Evolutionary conservation across 352 stramenopile genomes (phyloP), one percentile per base, ranked within the genome.

Genomic region (Phytophthora cactorum): DNA sequence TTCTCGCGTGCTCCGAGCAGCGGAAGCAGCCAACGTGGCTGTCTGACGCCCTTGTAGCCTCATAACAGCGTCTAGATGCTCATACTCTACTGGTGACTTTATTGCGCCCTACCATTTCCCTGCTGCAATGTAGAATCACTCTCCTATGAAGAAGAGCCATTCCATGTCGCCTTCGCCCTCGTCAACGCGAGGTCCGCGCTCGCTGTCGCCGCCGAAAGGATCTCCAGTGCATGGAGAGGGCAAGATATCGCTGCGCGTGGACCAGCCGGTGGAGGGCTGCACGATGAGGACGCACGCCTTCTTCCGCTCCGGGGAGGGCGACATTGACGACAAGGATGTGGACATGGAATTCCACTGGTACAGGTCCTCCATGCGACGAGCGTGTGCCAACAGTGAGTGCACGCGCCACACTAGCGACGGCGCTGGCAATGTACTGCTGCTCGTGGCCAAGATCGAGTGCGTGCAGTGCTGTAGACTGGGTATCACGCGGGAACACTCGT

Each of bases 271-370:
- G 32, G 82, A 89, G 54, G 75, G 78, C 52, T 92, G 84, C 62
- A 67, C 72, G 49, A 84, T 92, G 57, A 86, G 84, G 77, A 88
- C 82, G 62, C 84, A 92, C 64, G 81, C 82, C n/a, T 92, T 92
- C 64, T 92, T 90, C 53, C 84, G 84, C 32, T 90, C 82, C 3
- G 73, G 79, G 7, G 82, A 90, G 5, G 79, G 82, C 28, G 82
- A 90, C 64, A 90, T 89, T 41, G 81, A 92, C 59, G 81, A 90
- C 67, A 84, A 89, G 47, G 76, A 86, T 47, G 84, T 91, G 34
- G 77, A 86, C 14, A 75, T 92, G 66, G 55, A 88, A 62, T 92
- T 90, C 65, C 69, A 83, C 41, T 92, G 84, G 84, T 92, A 79
- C 63, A 73, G 79, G 44, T 90, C 81, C 43, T 78, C 72, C 25